Evolutionary conservation across 164 flowering plant genomes (phyloP).

Genomic region (Chloranthus sessilifolius): DNA sequence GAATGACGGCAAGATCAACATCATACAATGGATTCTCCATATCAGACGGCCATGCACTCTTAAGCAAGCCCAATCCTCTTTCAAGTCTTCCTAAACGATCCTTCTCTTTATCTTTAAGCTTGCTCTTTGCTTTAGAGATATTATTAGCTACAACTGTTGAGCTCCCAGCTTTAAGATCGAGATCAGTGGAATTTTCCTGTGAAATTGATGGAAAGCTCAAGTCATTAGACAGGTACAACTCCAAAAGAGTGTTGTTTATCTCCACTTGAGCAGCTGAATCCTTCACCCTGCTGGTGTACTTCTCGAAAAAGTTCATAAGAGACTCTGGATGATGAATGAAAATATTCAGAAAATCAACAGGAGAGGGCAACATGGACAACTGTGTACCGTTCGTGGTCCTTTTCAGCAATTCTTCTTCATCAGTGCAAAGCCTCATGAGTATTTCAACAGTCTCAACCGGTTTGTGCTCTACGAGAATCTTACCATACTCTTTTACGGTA

Average conservation of each 20-base stretch:
- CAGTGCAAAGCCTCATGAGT: slow-evolving; percentile 85
- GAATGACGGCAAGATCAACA: slow-evolving; percentile 85
- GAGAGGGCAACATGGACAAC: slow-evolving; percentile 84
- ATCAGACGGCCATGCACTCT: slow-evolving; percentile 84
- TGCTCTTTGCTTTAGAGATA: slow-evolving; percentile 22
- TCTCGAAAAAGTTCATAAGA: slow-evolving; percentile 92
- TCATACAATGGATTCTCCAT: slow-evolving; percentile 83
- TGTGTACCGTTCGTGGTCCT: slow-evolving; percentile 42
- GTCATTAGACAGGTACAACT: slow-evolving; percentile 79
- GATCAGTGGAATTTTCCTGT: slow-evolving; percentile 33
- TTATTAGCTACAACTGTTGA: slow-evolving; percentile 20
- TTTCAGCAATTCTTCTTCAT: slow-evolving; percentile 55
- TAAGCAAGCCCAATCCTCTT: slow-evolving; percentile 76
- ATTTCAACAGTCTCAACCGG: slow-evolving; percentile 84
- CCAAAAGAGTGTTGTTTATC: slow-evolving; percentile 90
- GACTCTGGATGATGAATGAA: slow-evolving; percentile 84
- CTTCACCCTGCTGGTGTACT: slow-evolving; percentile 72
- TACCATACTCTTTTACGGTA: slow-evolving; percentile 92
- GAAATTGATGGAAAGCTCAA: slow-evolving; percentile 68
- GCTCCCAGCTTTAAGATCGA: slow-evolving; percentile 19
- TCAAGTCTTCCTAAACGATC: slow-evolving; percentile 43
- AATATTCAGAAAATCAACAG: slow-evolving; percentile 92
- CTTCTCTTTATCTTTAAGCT: slow-evolving; percentile 34
- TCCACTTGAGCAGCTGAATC: slow-evolving; percentile 95
- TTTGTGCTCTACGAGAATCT: slow-evolving; percentile 88